A percentile compares a stretch with the other conserved stretches of the same genome.
Conservation (phyloP, 139 green algal genomes). For the Volvox africanus region DNA sequence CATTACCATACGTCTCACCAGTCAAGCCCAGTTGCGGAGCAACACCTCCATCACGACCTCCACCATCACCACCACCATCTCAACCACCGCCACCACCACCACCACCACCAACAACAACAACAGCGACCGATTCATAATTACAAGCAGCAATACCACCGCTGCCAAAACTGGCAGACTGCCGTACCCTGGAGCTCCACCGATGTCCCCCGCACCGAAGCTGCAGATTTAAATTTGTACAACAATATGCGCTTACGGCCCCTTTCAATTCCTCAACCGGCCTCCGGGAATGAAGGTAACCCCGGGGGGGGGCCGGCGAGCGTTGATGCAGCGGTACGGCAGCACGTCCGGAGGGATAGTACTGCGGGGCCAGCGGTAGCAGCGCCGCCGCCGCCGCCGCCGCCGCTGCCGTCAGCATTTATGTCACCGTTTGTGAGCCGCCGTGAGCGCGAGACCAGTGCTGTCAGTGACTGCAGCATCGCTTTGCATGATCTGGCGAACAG, state of each 20-base stretch:
- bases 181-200: too few species aligned
- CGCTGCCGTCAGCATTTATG: neutral
- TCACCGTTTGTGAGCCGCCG: neutral
- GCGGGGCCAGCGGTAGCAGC: neutral
- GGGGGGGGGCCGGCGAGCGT: neutral
- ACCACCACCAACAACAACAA: neutral
- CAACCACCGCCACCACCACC: neutral
- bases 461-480: slow-evolving; percentile 34
- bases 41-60: too few species aligned
- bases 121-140: too few species aligned
- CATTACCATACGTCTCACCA: too few species aligned
- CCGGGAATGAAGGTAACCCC: neutral
- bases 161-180: too few species aligned
- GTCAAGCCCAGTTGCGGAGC: too few species aligned
- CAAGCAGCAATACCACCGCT: too few species aligned
- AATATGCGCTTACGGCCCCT: too few species aligned
- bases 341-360: too few species aligned
- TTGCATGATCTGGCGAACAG: neutral
- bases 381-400: neutral
- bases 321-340: neutral
- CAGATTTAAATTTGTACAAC: too few species aligned
- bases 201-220: too few species aligned
- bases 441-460: neutral
- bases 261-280: too few species aligned
- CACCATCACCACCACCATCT: neutral